Conservation (phyloP, 495 filamentous ascomycete genomes). For the Chaetomium cochliodes region DNA sequence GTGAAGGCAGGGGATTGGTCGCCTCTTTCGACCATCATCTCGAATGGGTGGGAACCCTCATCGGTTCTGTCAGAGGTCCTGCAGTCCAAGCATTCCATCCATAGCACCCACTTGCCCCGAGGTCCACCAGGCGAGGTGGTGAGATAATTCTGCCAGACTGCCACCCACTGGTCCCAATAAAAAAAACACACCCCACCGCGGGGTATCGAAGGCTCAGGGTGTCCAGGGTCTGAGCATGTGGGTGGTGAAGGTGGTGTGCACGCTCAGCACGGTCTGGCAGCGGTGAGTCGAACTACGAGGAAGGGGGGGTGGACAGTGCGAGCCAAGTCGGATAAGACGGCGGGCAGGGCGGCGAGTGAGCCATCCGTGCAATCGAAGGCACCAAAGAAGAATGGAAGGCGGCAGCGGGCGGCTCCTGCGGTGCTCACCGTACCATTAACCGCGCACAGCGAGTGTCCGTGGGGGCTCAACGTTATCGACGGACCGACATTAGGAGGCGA, state of each 20-base stretch:
- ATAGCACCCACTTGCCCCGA: constrained; percentile 13
- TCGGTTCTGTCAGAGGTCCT: constrained; percentile 2
- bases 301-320: background rate
- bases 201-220: background rate
- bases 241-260: background rate
- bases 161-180: background rate
- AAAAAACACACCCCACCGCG: background rate
- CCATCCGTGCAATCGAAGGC: background rate
- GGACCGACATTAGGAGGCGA: background rate
- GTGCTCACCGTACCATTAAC: background rate
- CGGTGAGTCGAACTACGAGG: background rate
- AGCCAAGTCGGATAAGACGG: constrained; percentile 11
- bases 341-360: background rate
- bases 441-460: background rate
- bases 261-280: background rate
- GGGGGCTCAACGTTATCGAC: too few relatives aligned
- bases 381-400: background rate
- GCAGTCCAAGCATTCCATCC: background rate
- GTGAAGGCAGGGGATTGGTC: background rate
- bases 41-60: background rate
- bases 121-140: background rate
- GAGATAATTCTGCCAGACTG: constrained; percentile 1
- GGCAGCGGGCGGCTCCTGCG: background rate
- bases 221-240: background rate
- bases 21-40: background rate